Evolutionary conservation across 2,329 filamentous ascomycete genomes (phyloP), one percentile per base, ranked within the genome.

Genomic region (Allantophomopsis cytisporea): DNA sequence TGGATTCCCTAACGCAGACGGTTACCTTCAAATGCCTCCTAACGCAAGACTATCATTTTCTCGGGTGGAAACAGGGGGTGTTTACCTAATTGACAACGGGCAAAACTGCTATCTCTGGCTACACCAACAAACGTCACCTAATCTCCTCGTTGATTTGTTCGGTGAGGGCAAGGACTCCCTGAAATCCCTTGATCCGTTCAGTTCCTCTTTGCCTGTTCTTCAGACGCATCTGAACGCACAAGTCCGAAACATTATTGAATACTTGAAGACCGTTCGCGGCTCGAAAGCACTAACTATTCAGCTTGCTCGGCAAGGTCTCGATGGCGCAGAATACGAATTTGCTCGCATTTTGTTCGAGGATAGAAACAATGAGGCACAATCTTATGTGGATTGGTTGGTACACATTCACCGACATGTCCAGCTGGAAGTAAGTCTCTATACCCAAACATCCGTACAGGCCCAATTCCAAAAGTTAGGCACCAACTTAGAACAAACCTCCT

Each of bases 371-470:
- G 91, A 98, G 64, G 91, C 91, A 30, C 88, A 94, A 63, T 94
- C 84, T 56, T 98, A 96, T 60, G 91, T 96, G 28, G 91, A 98
- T 63, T 98, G 91, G 91, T 68, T 98, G 53, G 91, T 98, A 42
- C 84, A 94, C 60, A 72, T 96, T 45, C 91, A 98, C 62, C 81
- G 89, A 51, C 80, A 83, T 49, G 91, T 98, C 47, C 88, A 94
- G 57, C 68, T 94, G 47, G 91, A 98, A 72, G 76, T 81, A 59
- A 61, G 71, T 61, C 32, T 35, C 13, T 18, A 16, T 23, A 31
- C 12, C 18, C 16, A 38, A 20, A 12, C 13, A 20, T 32, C 13
- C 23, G 33, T 14, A 21, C 18, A 38, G 14, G 37, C 28, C 28
- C 38, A 42, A 15, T 43, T 31, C 23, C 23, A 28, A 28, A 28